A percentile compares a stretch with the other conserved stretches of the same genome.
phyloP scores from a whole-genome alignment of 306 rosid genomes.

The Luffa aegyptiaca region DNA sequence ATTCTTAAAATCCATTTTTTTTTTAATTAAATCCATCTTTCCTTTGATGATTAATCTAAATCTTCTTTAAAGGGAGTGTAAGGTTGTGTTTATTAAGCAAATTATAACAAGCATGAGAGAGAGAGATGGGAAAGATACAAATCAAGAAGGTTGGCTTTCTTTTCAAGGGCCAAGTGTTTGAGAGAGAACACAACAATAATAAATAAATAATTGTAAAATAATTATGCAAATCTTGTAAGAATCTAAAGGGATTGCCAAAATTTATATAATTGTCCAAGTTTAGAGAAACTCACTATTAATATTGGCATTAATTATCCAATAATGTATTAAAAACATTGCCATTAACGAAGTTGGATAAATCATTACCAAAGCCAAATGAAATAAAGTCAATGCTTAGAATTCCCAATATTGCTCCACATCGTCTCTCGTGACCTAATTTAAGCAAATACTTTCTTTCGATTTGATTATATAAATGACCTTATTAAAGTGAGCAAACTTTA shows the following conservation, averaged over 20 bases:
- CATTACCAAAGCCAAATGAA: conserved; percentile 25
- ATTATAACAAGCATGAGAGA: not conserved
- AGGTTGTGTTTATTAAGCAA: conserved; percentile 20
- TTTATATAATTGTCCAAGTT: not conserved
- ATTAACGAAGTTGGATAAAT: conserved; percentile 5
- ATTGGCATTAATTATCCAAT: not conserved
- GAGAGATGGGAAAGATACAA: not conserved
- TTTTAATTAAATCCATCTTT: conserved; percentile 11
- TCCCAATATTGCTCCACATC: conserved; percentile 19
- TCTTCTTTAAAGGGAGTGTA: conserved; percentile 56
- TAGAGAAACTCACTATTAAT: not conserved
- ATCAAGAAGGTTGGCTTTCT: not conserved
- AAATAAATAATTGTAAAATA: not conserved
- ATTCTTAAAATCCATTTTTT: not conserved
- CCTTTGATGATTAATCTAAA: conserved; percentile 20
- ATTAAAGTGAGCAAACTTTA: too few relatives aligned
- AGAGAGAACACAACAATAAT: not conserved
- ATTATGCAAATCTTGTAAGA: not conserved
- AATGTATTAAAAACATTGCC: not conserved
- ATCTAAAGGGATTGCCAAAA: not conserved
- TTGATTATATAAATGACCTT: not conserved
- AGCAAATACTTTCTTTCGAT: not conserved
- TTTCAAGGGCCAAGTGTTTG: not conserved
- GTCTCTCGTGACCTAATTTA: conserved; percentile 17
- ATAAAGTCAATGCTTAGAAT: conserved; percentile 26